Conservation (phyloP, 208 protist species). For the Trypanosoma conorhini region DNA sequence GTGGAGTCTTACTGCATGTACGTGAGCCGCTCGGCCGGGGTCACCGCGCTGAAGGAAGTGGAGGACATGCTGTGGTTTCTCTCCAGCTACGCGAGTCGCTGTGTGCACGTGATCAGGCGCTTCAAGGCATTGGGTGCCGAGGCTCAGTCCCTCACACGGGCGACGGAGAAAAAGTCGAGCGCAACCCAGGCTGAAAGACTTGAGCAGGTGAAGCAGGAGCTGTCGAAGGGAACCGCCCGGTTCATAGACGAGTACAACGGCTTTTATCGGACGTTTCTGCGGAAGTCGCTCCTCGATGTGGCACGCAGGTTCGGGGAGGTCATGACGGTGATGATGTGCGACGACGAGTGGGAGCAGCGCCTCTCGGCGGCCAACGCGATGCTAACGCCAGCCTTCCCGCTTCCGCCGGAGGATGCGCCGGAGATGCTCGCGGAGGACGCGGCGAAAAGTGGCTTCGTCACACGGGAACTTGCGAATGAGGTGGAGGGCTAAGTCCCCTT, state of each 20-base stretch:
- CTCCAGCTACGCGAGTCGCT: conserved; percentile 12
- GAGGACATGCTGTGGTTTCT: conserved; percentile 32
- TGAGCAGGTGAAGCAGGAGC: conserved; percentile 11
- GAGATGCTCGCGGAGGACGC: not conserved
- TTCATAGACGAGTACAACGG: conserved; percentile 24
- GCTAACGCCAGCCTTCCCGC: conserved; percentile 17
- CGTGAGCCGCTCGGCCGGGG: conserved; percentile 8
- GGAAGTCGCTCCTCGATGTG: conserved; percentile 17
- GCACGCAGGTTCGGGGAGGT: conserved; percentile 18
- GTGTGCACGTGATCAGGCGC: conserved; percentile 12
- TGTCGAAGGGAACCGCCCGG: conserved; percentile 13
- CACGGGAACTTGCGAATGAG: not conserved
- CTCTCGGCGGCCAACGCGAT: conserved; percentile 16
- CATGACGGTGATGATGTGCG: conserved; percentile 9
- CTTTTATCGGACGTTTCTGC: conserved; percentile 18
- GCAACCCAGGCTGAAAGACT: conserved; percentile 5
- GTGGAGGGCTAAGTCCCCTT: not conserved
- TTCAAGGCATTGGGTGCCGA: conserved; percentile 17
- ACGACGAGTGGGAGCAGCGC: conserved; percentile 30
- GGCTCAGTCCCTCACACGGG: conserved; percentile 6
- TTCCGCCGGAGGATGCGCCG: not conserved
- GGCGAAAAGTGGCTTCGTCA: not conserved
- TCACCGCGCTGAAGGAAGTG: conserved; percentile 21
- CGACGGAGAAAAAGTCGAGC: conserved; percentile 20
- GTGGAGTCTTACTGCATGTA: conserved; percentile 36